Base-by-base conservation (phyloP, 768 basidiomycete species). In the Suillus brevipes region DNA sequence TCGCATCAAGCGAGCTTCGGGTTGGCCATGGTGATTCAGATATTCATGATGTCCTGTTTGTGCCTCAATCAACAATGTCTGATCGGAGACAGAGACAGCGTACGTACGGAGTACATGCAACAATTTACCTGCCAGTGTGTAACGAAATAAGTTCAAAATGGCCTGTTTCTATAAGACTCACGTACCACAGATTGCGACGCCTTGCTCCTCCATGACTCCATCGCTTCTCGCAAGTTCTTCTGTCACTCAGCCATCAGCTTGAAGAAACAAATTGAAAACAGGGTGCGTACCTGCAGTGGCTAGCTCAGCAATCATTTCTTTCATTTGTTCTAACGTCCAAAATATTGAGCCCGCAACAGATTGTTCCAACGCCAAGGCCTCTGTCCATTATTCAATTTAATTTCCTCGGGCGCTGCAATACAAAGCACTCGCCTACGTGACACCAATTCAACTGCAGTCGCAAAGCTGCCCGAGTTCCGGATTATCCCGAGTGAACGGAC, bases 21-120 rank as follows among this genome's bases (percentile, higher is more conserved):
- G 45, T 45, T 45, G 45, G 10, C 45, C n/a, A n/a, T 45, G 10
- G 9, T 45, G 45, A 20, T 45, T 45, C 45, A 45, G 4, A n/a
- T 45, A 49, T 49, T 49, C 0, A 4, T 49, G 47, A 7, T 49
- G 47, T 2, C 47, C 47, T 47, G n/a, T 47, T 6, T 45, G 25
- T 0, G 13, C 1, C 25, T 49, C 6, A 25, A 7, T 49, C 12
- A 10, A n/a, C 14, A 0, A 14, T 1, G 2, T 25, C 6, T 14
- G 6, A 3, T 4, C 25, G 5, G 6, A 6, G 13, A 14, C 13
- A 25, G 12, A 0, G 6, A 14, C 23, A 25, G 6, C n/a, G n/a
- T n/a, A n/a, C 2, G 7, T n/a, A 49, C 6, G 5, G 23, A 49
- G 4, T 14, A 49, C 6, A 14, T 25, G 23, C 47, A 25, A 25